Conservation (phyloP, 352 stramenopile species). For the Globisporangium nagaii region DNA sequence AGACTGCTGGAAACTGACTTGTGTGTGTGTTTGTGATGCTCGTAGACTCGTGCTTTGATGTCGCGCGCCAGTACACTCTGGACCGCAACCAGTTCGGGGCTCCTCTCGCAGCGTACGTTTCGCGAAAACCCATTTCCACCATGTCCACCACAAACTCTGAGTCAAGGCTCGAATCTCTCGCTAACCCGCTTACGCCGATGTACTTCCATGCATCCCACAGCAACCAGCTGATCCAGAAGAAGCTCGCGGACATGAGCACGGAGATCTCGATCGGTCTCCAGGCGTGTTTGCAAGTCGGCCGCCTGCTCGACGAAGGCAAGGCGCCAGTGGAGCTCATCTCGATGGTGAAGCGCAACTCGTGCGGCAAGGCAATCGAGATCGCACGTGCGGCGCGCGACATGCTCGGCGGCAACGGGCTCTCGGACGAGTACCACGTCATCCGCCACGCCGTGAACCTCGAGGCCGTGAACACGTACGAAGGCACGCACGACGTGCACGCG, state of each 20-base stretch:
- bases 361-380: constrained; percentile 94
- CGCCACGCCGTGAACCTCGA: constrained; percentile 97
- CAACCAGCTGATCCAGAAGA: constrained; percentile 99
- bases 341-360: constrained; percentile 95
- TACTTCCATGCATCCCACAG: constrained; percentile 20
- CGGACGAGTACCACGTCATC: constrained; percentile 99
- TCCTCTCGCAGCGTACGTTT: constrained; percentile 89
- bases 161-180: too few species aligned
- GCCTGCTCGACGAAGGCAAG: constrained; percentile 85
- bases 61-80: constrained; percentile 93
- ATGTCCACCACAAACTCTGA: constrained; percentile 4
- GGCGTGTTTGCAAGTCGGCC: constrained; percentile 88
- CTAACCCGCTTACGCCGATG: too few species aligned
- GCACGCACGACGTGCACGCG: constrained; percentile 97
- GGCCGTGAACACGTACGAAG: constrained; percentile 99
- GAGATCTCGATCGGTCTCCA: constrained; percentile 94
- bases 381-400: constrained; percentile 92
- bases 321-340: constrained; percentile 90
- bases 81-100: constrained; percentile 95
- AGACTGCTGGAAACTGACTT: not conserved
- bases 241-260: constrained; percentile 96
- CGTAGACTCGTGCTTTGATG: constrained; percentile 89
- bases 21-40: not conserved
- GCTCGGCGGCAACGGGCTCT: constrained; percentile 97
- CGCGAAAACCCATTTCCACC: not conserved